These are phyloP conservation scores for Coelastrella sp. DNA, from an alignment of 139 green algal species.

Conservation along the genomic window DNA sequence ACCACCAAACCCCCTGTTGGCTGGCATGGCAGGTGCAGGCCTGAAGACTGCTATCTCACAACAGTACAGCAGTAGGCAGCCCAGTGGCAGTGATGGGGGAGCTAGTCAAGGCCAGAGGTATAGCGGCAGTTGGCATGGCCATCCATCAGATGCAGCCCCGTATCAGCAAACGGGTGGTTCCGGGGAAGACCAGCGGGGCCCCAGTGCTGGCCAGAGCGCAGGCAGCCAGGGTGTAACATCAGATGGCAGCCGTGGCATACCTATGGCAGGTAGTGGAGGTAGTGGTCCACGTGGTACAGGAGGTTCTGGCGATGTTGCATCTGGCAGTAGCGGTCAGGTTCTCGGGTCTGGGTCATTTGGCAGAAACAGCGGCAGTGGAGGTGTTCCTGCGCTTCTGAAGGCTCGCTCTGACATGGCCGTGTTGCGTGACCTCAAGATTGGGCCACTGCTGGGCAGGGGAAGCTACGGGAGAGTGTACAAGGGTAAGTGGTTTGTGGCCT, in stretches of 20 bases:
- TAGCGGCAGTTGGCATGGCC: not conserved
- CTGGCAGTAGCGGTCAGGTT: not conserved
- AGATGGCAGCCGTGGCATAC: not conserved
- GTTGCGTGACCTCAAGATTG: constrained; percentile 40
- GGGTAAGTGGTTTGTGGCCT: not conserved
- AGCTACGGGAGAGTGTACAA: constrained; percentile 47
- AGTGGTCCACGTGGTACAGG: not conserved
- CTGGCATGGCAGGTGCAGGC: not conserved
- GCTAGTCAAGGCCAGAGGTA: not conserved
- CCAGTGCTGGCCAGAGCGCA: not conserved
- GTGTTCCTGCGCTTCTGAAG: constrained; percentile 20
- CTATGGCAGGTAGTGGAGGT: not conserved
- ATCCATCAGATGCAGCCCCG: not conserved
- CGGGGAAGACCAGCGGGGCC: not conserved
- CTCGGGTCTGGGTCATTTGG: not conserved
- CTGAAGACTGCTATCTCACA: not conserved
- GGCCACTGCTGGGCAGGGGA: constrained; percentile 38
- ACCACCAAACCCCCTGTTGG: not conserved
- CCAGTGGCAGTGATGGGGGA: not conserved
- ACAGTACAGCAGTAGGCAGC: constrained; percentile 10
- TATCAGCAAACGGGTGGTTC: not conserved
- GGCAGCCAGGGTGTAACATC: not conserved
- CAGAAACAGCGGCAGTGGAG: not conserved
- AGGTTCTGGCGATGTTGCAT: not conserved
- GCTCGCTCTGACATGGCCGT: constrained; percentile 6